Conservation (phyloP, 169 alveolate species). For the Cryptosporidium viatorum region DNA sequence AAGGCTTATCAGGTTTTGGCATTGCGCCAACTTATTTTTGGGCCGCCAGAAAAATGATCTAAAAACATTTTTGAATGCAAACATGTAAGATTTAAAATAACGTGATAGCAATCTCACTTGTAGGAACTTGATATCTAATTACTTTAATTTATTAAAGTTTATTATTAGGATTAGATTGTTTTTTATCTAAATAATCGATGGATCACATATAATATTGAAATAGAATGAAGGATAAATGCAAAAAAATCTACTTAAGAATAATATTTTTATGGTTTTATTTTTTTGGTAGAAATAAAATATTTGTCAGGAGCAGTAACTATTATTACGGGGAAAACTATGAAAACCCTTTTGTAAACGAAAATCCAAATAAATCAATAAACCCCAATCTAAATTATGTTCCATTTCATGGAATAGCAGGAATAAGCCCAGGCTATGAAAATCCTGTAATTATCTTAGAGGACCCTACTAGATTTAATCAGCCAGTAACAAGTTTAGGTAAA, state of each 20-base stretch:
- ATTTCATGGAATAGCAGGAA: neutral
- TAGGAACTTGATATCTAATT: neutral
- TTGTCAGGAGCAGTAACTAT: neutral
- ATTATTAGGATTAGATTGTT: neutral
- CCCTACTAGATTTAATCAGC: neutral
- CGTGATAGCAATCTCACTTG: neutral
- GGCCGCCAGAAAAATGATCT: neutral
- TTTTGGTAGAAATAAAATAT: neutral
- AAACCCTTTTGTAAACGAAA: neutral
- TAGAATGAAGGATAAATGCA: neutral
- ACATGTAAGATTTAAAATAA: neutral
- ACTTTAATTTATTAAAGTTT: neutral
- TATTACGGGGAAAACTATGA: neutral
- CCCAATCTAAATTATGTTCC: neutral
- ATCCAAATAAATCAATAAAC: neutral
- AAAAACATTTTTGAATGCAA: neutral
- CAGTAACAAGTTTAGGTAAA: slow-evolving; percentile 31
- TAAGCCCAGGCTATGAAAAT: neutral
- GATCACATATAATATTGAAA: neutral
- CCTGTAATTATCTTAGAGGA: neutral
- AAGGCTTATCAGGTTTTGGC: neutral
- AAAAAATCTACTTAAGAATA: neutral
- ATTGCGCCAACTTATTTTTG: neutral
- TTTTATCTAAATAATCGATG: neutral
- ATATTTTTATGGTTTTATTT: neutral